phyloP scores from a whole-genome alignment of 345 rosid genomes.

The Melaleuca alternifolia region DNA sequence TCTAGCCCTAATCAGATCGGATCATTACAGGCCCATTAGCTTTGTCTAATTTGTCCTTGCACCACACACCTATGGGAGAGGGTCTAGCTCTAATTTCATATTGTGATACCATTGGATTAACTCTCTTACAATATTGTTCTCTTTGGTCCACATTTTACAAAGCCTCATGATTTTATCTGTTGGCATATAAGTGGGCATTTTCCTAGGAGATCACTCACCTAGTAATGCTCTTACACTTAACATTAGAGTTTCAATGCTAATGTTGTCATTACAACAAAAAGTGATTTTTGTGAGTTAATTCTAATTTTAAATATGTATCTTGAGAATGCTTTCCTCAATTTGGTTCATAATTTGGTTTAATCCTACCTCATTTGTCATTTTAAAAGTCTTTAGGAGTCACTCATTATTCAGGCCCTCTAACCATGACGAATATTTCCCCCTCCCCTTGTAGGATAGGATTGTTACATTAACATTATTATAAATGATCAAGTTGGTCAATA shows the following conservation, averaged over 20 bases:
- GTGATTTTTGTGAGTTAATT: neutral
- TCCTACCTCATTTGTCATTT: neutral
- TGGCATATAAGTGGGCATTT: no score
- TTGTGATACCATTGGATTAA: no score
- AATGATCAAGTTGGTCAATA: neutral
- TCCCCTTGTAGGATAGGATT: no score
- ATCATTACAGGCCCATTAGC: no score
- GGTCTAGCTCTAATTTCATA: no score
- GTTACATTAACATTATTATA: no score
- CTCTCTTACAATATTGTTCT: no score
- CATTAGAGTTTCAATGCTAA: neutral
- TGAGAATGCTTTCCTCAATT: neutral
- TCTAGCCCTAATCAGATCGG: no score
- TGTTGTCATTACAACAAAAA: accelerated
- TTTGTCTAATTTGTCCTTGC: no score
- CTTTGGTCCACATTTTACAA: no score
- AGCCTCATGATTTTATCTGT: neutral
- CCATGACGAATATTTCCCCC: neutral
- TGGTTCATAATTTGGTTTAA: neutral
- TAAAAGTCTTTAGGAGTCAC: neutral
- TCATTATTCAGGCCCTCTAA: neutral
- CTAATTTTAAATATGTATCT: neutral
- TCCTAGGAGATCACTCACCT: no score
- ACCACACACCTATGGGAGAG: no score
- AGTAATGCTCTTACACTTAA: neutral